Percentiles rank a stretch among this genome's conserved stretches.
phyloP scores from a whole-genome alignment of 306 rosid species.

The Corylus heterophylla region DNA sequence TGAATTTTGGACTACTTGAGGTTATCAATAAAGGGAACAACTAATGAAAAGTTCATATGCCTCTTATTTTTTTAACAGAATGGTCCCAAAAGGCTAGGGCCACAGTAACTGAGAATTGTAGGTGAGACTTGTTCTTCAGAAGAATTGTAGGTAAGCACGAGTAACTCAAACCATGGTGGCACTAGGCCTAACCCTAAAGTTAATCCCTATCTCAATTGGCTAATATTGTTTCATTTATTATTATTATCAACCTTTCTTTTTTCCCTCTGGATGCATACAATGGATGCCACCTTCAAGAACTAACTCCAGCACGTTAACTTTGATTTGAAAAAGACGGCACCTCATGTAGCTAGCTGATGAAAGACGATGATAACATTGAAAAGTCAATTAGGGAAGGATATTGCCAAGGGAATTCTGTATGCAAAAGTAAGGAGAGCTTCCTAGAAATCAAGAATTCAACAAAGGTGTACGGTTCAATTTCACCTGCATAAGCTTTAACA shows the following conservation, averaged over 20 bases:
- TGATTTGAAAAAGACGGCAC: background rate
- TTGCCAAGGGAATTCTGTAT: background rate
- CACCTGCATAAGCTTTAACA: background rate
- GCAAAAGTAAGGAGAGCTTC: background rate
- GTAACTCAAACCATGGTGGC: too few relatives aligned
- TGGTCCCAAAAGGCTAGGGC: slow-evolving; percentile 17
- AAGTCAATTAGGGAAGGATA: background rate
- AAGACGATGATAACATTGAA: background rate
- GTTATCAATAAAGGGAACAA: background rate
- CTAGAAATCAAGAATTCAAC: background rate
- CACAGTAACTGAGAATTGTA: background rate
- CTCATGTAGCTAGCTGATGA: background rate
- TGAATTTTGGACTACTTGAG: background rate
- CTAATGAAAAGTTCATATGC: background rate
- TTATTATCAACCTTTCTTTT: background rate
- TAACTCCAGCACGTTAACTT: background rate
- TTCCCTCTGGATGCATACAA: background rate
- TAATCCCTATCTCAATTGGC: too few relatives aligned
- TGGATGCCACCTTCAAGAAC: background rate
- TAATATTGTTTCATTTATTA: background rate
- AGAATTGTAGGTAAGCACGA: background rate
- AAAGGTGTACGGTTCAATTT: background rate
- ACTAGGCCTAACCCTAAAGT: background rate
- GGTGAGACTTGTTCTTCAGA: background rate
- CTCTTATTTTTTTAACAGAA: background rate